phyloP scores from a whole-genome alignment of 2,329 filamentous ascomycete species.

The Cercospora berteroae region DNA sequence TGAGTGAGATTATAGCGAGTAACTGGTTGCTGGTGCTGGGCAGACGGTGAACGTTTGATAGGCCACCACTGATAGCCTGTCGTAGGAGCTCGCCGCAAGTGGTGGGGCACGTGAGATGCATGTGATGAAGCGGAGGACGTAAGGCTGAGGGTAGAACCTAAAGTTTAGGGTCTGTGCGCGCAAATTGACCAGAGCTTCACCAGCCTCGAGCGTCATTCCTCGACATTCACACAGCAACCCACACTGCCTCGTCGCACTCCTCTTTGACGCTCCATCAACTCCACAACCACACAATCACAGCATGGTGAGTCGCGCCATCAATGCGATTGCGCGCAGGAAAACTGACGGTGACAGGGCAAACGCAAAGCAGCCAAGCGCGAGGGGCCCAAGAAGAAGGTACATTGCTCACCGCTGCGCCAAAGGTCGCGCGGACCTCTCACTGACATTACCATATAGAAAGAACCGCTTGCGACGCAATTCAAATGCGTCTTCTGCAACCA shows the following conservation, averaged over 20 bases:
- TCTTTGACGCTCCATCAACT: neutral
- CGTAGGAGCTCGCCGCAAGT: slow-evolving; percentile 17
- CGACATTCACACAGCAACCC: neutral
- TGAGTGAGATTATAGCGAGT: neutral
- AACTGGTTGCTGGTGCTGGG: neutral
- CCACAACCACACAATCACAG: neutral
- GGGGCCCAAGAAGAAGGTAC: slow-evolving; percentile 65
- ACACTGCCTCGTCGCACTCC: neutral
- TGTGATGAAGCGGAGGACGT: neutral
- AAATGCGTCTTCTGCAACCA: slow-evolving; percentile 98
- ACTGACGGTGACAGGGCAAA: slow-evolving; percentile 62
- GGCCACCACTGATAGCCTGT: slow-evolving; percentile 13
- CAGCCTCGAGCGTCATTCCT: neutral
- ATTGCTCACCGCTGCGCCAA: neutral
- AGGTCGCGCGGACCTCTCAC: neutral
- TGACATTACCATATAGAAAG: slow-evolving; percentile 33
- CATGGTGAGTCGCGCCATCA: neutral
- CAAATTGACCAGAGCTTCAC: neutral
- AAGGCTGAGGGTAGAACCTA: neutral
- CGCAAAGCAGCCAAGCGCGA: slow-evolving; percentile 83
- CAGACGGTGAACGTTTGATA: neutral
- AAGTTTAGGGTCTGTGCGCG: neutral
- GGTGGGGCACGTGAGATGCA: neutral
- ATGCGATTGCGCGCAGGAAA: neutral
- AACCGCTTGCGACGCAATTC: slow-evolving; percentile 74